Percentiles rank a stretch among this genome's conserved stretches.
Evolutionary conservation across 129 eudicot genomes (phyloP).

Genomic region (Oenanthe sinensis): DNA sequence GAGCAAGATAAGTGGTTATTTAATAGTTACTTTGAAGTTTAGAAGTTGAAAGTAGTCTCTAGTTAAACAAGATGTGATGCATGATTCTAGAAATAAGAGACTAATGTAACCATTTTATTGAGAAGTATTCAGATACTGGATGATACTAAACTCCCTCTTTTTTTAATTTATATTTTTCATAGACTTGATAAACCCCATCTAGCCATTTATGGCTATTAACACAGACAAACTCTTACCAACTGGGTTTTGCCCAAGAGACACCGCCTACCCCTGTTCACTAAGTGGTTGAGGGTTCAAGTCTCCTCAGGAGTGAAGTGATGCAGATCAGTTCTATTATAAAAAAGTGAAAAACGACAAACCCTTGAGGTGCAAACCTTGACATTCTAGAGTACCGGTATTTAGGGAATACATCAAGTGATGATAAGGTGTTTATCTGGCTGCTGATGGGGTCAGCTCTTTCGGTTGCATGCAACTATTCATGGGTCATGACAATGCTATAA

Average conservation of each 20-base stretch:
- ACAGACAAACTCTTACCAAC: not conserved
- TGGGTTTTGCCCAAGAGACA: no score
- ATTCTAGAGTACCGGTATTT: no score
- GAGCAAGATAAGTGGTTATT: not conserved
- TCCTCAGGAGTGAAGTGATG: no score
- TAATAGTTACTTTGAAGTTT: not conserved
- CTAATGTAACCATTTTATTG: not conserved
- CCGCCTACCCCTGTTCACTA: no score
- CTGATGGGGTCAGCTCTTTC: not conserved
- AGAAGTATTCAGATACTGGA: not conserved
- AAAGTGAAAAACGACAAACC: no score
- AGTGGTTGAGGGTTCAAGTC: no score
- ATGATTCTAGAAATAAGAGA: not conserved
- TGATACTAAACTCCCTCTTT: not conserved
- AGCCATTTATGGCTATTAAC: not conserved
- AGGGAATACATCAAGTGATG: not conserved
- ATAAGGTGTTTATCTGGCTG: not conserved
- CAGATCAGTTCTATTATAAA: no score
- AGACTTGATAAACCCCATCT: not conserved
- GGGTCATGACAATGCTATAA: not conserved
- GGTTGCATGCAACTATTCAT: not conserved
- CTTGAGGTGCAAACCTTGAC: no score
- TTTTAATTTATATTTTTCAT: not conserved
- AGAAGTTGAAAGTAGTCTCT: not conserved
- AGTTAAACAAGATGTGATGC: not conserved